Conservation (phyloP, 106 monocot species). For the Acorus gramineus region DNA sequence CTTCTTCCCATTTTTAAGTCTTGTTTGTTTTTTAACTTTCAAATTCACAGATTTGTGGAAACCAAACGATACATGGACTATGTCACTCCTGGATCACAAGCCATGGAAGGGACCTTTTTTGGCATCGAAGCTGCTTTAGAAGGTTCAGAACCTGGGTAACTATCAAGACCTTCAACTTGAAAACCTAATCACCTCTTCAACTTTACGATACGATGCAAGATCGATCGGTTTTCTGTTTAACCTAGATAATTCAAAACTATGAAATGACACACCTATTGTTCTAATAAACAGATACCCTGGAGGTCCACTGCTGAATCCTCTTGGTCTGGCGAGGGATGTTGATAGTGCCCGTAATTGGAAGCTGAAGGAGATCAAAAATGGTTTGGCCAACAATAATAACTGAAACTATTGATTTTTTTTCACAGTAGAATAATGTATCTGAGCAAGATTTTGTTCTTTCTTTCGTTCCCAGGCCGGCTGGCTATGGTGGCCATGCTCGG, state of each 20-base stretch:
- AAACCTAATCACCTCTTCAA: neutral
- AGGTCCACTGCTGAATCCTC: conserved; percentile 70
- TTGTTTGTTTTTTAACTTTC: neutral
- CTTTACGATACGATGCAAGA: too few relatives aligned
- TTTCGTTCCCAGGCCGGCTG: conserved; percentile 40
- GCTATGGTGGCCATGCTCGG: conserved; percentile 87
- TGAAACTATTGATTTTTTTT: neutral
- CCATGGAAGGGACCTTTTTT: conserved; percentile 68
- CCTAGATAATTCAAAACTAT: neutral
- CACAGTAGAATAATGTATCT: neutral
- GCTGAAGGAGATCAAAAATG: conserved; percentile 90
- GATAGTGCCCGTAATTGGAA: conserved; percentile 46
- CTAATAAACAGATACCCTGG: conserved; percentile 53
- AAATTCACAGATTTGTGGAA: conserved; percentile 55
- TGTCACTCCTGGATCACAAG: conserved; percentile 75
- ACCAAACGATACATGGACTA: conserved; percentile 92
- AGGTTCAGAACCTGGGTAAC: conserved; percentile 75
- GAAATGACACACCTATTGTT: neutral
- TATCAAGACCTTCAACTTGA: neutral
- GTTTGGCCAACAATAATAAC: conserved; percentile 10
- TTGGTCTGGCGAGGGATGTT: conserved; percentile 65
- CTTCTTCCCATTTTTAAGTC: too few relatives aligned
- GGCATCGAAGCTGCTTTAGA: conserved; percentile 72
- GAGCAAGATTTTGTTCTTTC: neutral
- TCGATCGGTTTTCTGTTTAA: neutral